A percentile compares a stretch with the other conserved stretches of the same genome.
Conservation (phyloP, 371 early-diverging fungal species). For the Mortierella sp. region DNA sequence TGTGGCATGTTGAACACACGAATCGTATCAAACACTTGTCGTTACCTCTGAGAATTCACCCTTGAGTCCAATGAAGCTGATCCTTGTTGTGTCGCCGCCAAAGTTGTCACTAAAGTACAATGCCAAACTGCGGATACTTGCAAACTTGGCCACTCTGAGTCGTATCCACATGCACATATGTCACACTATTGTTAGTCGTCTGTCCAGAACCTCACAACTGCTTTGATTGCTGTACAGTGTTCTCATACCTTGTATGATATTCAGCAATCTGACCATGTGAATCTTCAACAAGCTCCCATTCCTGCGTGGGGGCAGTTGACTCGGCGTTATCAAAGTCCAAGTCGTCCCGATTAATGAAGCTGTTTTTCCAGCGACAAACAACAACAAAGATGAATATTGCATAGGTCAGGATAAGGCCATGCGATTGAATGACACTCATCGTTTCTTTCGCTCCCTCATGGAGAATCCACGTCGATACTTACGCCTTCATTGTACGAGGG, state of each 20-base stretch:
- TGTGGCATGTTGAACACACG: too few relatives aligned
- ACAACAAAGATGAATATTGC: too few relatives aligned
- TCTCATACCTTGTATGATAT: constrained; percentile 73
- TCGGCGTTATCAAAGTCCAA: constrained; percentile 91
- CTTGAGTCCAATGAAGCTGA: constrained; percentile 87
- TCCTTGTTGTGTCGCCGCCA: constrained; percentile 76
- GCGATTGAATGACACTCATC: too few relatives aligned
- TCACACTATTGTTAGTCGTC: not conserved
- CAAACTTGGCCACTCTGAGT: constrained; percentile 81
- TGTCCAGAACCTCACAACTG: too few relatives aligned
- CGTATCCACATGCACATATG: not conserved
- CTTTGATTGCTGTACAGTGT: too few relatives aligned
- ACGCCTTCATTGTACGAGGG: constrained; percentile 83
- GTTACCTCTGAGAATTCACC: constrained; percentile 89
- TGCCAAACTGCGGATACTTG: constrained; percentile 81
- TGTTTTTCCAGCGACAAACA: too few relatives aligned
- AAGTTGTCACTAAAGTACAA: constrained; percentile 86
- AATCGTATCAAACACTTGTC: too few relatives aligned
- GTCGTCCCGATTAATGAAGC: constrained; percentile 89
- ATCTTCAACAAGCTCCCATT: constrained; percentile 81
- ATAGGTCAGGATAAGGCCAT: too few relatives aligned
- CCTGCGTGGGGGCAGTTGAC: constrained; percentile 73
- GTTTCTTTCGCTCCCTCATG: too few relatives aligned
- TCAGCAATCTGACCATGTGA: constrained; percentile 67
- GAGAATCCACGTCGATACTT: constrained; percentile 48